Conservation (phyloP, 2,329 filamentous ascomycete species). For the Alternaria brassicicola region DNA sequence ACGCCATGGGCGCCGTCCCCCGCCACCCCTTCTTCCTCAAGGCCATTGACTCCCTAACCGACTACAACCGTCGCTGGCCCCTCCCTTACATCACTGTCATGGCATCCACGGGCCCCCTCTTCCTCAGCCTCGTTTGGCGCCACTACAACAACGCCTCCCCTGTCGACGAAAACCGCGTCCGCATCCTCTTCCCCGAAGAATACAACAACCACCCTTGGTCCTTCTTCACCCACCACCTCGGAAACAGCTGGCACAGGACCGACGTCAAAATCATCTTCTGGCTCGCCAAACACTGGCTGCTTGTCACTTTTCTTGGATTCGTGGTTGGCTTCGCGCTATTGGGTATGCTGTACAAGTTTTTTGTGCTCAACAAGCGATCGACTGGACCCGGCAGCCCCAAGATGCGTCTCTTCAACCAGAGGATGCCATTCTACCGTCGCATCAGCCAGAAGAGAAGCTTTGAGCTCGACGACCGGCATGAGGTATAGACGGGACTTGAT, state of each 20-base stretch:
- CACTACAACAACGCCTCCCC: slow-evolving; percentile 67
- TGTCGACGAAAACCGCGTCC: slow-evolving; percentile 60
- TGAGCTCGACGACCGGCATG: slow-evolving; percentile 44
- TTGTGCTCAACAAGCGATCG: slow-evolving; percentile 45
- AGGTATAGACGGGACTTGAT: slow-evolving; percentile 31
- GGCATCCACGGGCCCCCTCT: slow-evolving; percentile 77
- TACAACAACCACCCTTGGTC: slow-evolving; percentile 72
- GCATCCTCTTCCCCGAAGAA: slow-evolving; percentile 72
- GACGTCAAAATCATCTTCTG: slow-evolving; percentile 71
- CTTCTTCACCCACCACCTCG: slow-evolving; percentile 71
- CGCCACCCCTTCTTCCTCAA: slow-evolving; percentile 76
- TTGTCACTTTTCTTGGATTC: slow-evolving; percentile 63
- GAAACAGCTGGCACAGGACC: slow-evolving; percentile 69
- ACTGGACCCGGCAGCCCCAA: slow-evolving; percentile 25
- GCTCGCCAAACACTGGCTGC: slow-evolving; percentile 62
- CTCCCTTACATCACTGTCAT: slow-evolving; percentile 79
- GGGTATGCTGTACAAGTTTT: slow-evolving; percentile 59
- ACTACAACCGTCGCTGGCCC: slow-evolving; percentile 72
- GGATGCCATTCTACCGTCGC: slow-evolving; percentile 46
- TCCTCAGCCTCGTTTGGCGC: slow-evolving; percentile 76
- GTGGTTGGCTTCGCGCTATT: slow-evolving; percentile 58
- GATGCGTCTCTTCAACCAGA: slow-evolving; percentile 22
- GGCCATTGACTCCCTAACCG: slow-evolving; percentile 70
- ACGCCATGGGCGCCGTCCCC: slow-evolving; percentile 75
- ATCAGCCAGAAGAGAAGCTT: slow-evolving; percentile 44